Conservation (phyloP, 768 basidiomycete genomes). For the Arthromyces matolae region DNA sequence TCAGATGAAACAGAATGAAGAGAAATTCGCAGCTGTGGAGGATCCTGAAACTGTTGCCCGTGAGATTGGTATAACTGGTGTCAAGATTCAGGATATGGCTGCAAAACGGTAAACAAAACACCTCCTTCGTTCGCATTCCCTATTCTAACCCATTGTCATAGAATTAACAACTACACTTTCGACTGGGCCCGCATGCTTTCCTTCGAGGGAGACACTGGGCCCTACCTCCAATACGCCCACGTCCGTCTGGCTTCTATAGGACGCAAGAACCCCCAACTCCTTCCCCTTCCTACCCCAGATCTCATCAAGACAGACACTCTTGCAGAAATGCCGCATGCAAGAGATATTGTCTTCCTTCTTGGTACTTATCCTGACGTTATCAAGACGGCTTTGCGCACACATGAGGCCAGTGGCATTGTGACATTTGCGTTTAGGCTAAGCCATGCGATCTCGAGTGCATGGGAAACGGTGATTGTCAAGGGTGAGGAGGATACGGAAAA, state of each 20-base stretch:
- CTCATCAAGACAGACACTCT: slow-evolving; percentile 69
- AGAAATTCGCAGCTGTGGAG: slow-evolving; percentile 84
- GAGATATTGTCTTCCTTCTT: slow-evolving; percentile 84
- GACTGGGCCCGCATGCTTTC: slow-evolving; percentile 93
- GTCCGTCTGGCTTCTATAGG: slow-evolving; percentile 88
- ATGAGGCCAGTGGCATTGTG: slow-evolving; percentile 89
- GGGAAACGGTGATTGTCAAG: slow-evolving; percentile 87
- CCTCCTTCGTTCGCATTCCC: not conserved
- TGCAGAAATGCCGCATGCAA: slow-evolving; percentile 62
- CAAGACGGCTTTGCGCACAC: slow-evolving; percentile 74
- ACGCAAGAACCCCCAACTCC: slow-evolving; percentile 86
- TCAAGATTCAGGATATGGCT: slow-evolving; percentile 98
- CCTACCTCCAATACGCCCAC: slow-evolving; percentile 96
- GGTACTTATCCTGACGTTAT: slow-evolving; percentile 92
- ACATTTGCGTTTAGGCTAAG: slow-evolving; percentile 85
- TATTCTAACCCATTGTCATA: slow-evolving; percentile 25
- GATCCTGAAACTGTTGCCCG: slow-evolving; percentile 76
- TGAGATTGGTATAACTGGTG: slow-evolving; percentile 90
- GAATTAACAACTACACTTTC: slow-evolving; percentile 95
- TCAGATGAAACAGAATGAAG: slow-evolving; percentile 93
- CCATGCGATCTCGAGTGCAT: slow-evolving; percentile 87
- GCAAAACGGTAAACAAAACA: slow-evolving; percentile 68
- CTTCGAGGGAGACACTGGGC: slow-evolving; percentile 94
- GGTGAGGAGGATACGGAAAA: slow-evolving; percentile 74
- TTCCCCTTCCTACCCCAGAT: slow-evolving; percentile 69